Evolutionary conservation across 768 basidiomycete genomes (phyloP), one percentile per base, ranked within the genome.

Genomic region (Mycena floridula): DNA sequence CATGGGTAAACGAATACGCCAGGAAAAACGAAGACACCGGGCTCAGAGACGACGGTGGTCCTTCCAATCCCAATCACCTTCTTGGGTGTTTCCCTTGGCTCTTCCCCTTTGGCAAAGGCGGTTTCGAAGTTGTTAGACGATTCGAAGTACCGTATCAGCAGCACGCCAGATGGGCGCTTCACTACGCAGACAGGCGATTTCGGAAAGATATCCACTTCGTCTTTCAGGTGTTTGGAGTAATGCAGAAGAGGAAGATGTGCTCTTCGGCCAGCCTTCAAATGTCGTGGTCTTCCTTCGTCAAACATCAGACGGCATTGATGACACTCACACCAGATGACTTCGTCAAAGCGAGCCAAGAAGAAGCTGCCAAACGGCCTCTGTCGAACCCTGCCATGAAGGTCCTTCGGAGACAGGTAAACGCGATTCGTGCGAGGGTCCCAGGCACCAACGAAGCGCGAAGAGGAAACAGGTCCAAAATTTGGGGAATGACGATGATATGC

Each of bases 51-150:
- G 16, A 30, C 16, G 28, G 16, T 30, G 28, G 28, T 30, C 9
- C 28, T 9, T 9, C 28, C 28, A 50, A 61, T 37, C 52, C 59
- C 0, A 63, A 65, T 41, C 63, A 63, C 37, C 28, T 63, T 0
- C 45, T 65, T 11, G 62, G 60, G 0, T 39, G 54, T 9, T 69
- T 65, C 37, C 65, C 64, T 0, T 41, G 40, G 0, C 52, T 67
- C 0, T 69, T 65, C 46, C 66, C 67, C 3, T 70, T 65, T 52
- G 68, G 64, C 1, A 20, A 28, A 16, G 67, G 67, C 0, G 66
- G 65, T 0, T 50, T 69, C 26, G 66, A 70, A 42, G 50, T 47
- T 0, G 37, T 39, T 0, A n/a, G 57, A 20, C 18, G 26, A 5
- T 20, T 23, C 0, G 27, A 50, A 2, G 56, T 68, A 0, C 30